Evolutionary conservation across 2,329 filamentous ascomycete genomes (phyloP).

Genomic region (Monosporascus sp.): DNA sequence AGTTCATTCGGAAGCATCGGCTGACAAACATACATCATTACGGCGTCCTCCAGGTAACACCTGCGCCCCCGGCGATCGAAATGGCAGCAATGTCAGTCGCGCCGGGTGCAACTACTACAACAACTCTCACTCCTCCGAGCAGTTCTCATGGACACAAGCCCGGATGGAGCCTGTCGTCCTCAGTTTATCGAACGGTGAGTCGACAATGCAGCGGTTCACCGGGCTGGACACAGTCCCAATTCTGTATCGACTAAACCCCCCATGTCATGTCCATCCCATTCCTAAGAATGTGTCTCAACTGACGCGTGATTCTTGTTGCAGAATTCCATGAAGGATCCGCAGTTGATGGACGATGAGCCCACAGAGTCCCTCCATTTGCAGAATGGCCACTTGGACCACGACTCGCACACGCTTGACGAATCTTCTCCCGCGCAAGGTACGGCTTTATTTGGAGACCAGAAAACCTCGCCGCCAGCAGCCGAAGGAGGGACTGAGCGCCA

Average conservation of each 20-base stretch:
- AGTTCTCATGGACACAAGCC: slow-evolving; percentile 43
- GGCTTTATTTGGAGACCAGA: not conserved
- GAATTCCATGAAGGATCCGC: slow-evolving; percentile 18
- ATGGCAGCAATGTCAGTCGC: slow-evolving; percentile 51
- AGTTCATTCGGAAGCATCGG: not conserved
- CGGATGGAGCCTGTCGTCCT: slow-evolving; percentile 32
- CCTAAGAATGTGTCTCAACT: slow-evolving; percentile 2
- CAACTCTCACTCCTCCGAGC: slow-evolving; percentile 41
- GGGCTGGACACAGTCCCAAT: not conserved
- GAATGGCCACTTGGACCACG: slow-evolving; percentile 15
- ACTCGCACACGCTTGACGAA: slow-evolving; percentile 17
- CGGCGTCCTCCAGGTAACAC: slow-evolving; percentile 1
- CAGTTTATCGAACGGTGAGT: slow-evolving; percentile 23
- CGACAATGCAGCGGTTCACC: not conserved
- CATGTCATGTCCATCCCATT: not conserved
- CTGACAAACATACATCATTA: not conserved
- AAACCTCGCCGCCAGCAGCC: too few species aligned
- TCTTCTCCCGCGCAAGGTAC: slow-evolving; percentile 21
- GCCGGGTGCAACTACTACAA: slow-evolving; percentile 29
- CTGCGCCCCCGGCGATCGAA: slow-evolving; percentile 16
- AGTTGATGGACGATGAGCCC: slow-evolving; percentile 15
- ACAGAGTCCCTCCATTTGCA: slow-evolving; percentile 10
- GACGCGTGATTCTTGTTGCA: slow-evolving; percentile 6
- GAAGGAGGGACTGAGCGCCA: not conserved
- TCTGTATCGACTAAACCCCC: slow-evolving; percentile 1